These are phyloP conservation scores for Dioscorea dumetorum DNA, from an alignment of 106 monocot species.

Conservation along the genomic window DNA sequence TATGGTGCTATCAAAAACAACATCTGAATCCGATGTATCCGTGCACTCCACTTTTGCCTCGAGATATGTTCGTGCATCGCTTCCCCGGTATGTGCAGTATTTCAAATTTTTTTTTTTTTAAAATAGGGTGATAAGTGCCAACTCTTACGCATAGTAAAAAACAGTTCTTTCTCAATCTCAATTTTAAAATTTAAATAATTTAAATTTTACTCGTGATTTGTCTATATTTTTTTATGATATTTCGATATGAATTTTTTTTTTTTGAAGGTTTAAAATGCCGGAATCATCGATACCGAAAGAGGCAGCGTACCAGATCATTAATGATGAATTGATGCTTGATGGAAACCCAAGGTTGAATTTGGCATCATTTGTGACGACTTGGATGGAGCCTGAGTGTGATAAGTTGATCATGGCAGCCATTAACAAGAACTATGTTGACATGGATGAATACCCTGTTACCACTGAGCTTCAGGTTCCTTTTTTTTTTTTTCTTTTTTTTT, in stretches of 20 bases:
- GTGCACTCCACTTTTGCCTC: conserved; percentile 61
- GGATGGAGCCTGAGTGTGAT: conserved; percentile 99
- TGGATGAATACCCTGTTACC: conserved; percentile 92
- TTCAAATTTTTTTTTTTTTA: too few relatives aligned
- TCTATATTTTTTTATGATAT: too few relatives aligned
- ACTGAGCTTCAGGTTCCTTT: conserved; percentile 72
- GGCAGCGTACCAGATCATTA: conserved; percentile 88
- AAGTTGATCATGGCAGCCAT: conserved; percentile 69
- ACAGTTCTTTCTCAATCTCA: too few relatives aligned
- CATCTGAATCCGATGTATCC: conserved; percentile 24
- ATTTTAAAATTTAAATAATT: too few relatives aligned
- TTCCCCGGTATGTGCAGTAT: conserved; percentile 40
- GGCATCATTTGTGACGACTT: conserved; percentile 91
- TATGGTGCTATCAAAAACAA: conserved; percentile 34
- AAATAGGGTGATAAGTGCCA: too few relatives aligned
- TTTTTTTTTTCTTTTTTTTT: not conserved
- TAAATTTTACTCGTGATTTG: too few relatives aligned
- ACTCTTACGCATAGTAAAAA: too few relatives aligned
- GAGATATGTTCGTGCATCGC: conserved; percentile 41
- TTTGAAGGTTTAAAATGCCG: conserved; percentile 11
- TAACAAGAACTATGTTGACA: conserved; percentile 96
- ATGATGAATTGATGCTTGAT: conserved; percentile 89
- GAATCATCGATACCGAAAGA: conserved; percentile 80
- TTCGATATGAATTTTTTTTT: too few relatives aligned
- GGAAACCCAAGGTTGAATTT: conserved; percentile 90